Evolutionary conservation across 1,284 basidiomycete genomes (phyloP), one percentile per base, ranked within the genome.

Genomic region (Inonotus hispidus): DNA sequence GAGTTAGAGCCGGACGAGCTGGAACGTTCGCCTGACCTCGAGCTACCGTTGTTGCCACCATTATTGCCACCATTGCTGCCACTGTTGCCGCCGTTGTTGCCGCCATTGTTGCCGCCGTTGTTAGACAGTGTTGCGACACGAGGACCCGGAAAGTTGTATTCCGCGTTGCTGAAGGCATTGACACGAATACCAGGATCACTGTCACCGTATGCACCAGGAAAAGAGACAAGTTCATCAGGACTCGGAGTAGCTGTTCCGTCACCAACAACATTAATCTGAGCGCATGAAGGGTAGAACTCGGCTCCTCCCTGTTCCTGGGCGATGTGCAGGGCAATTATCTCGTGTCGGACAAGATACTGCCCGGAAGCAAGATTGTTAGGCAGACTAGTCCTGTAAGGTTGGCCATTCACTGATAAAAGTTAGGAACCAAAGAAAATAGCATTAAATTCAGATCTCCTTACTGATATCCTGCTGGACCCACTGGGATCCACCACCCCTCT

Each of bases 221-320:
- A 75, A 11, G 67, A 71, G 16, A 87, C 86, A 37, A 82, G 78
- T 60, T 82, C 79, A 64, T 69, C 68, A 21, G 46, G n/a, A 45
- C 35, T 50, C 0, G 84, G 78, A 0, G 63, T 68, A 37, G 79
- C 82, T 13, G 71, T 78, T 14, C 78, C 79, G 23, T 71, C 77
- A 32, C 85, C 86, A 1, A 76, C 75, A 45, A 90, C 73, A 23
- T 66, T 74, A 62, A 90, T 67, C 68, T 90, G 88, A 2, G 80
- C 71, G 69, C 88, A 90, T n/a, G 79, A 82, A 0, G 83, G 82
- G 69, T 90, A 90, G 75, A 87, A 89, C 72, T 90, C 87, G 16
- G 85, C 87, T 16, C 83, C 83, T 5, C 82, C 81, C 0, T 55
- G 1, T 1, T 68, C 61, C 53, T 68, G 69, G 14, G 79, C 88